These are phyloP conservation scores for Aspergillus texensis DNA, from an alignment of 2,329 filamentous ascomycete species.

Conservation along the genomic window DNA sequence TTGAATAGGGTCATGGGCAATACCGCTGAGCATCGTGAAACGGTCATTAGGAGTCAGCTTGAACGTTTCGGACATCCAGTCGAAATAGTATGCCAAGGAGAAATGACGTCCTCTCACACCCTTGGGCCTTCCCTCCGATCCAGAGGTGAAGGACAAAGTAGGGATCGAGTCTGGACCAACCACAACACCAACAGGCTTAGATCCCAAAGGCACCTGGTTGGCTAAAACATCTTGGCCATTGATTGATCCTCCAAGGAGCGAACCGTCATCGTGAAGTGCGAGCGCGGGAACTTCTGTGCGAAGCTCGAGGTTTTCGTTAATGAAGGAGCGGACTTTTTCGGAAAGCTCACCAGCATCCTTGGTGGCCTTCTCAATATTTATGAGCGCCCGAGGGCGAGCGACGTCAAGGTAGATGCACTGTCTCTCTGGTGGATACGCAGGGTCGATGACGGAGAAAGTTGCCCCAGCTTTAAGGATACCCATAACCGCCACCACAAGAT, in stretches of 20 bases:
- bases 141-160: conserved; percentile 74
- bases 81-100: conserved; percentile 81
- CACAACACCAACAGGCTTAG: conserved; percentile 67
- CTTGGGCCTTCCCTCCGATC: conserved; percentile 77
- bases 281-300: conserved; percentile 76
- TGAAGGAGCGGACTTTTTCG: conserved; percentile 65
- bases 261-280: conserved; percentile 70
- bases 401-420: conserved; percentile 85
- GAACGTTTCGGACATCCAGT: conserved; percentile 90
- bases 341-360: conserved; percentile 67
- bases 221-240: conserved; percentile 70
- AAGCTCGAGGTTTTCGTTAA: conserved; percentile 71
- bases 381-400: conserved; percentile 70
- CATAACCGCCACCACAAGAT: conserved; percentile 78
- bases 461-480: conserved; percentile 66
- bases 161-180: conserved; percentile 85
- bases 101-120: conserved; percentile 88
- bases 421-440: conserved; percentile 76
- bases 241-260: conserved; percentile 67
- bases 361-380: conserved; percentile 73
- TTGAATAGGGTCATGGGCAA: conserved; percentile 65
- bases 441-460: conserved; percentile 69
- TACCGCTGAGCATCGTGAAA: conserved; percentile 84
- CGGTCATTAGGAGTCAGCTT: conserved; percentile 69
- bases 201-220: conserved; percentile 54